Base-by-base conservation (phyloP, 306 rosid genomes). In the Coriaria nepalensis region DNA sequence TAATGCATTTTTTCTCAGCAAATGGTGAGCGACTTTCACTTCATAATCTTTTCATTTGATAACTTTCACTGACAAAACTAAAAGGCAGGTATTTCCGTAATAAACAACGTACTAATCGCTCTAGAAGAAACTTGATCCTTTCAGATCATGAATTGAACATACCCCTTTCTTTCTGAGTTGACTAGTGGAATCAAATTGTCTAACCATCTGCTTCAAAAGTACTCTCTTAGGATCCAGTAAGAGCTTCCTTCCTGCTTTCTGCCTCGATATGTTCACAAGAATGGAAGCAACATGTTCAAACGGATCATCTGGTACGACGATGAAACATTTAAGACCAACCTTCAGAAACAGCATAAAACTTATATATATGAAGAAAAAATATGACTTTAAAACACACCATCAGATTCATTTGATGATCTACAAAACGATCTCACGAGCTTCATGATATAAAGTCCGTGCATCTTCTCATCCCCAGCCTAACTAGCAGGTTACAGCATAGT, bases 401-500 rank as follows among this genome's bases (percentile, higher is more conserved):
- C 46, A 45, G 55, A 60, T 60, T 88, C 97, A 57, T 68, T 56
- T 1, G 73, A 34, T 46, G 75, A 72, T 73, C 78, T 56, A 73
- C 97, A 81, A 67, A 84, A 88, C 51, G 97, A 88, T 73, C 97
- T 81, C 61, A 84, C 93, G 42, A 88, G 94, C 80, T 81, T 83
- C 95, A 81, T 76, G 45, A 81, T 73, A 74, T 76, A 74, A 20
- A 88, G 74, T 33, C 97, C 95, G 5, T 71, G 86, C 65, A 81
- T 68, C 74, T 84, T 88, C 67, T 84, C 86, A 45, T 88, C 93
- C 54, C 63, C 93, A 47, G 65, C 70, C 97, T 88, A 65, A 11
- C 43, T 76, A 57, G 6, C 50, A 61, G 57, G 29, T 20, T 20
- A 20, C 29, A 20, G 29, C 3, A 20, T 20, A 20, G 29, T 20